Conservation (phyloP, 2,329 filamentous ascomycete species). For the Calonectria honghensis region DNA sequence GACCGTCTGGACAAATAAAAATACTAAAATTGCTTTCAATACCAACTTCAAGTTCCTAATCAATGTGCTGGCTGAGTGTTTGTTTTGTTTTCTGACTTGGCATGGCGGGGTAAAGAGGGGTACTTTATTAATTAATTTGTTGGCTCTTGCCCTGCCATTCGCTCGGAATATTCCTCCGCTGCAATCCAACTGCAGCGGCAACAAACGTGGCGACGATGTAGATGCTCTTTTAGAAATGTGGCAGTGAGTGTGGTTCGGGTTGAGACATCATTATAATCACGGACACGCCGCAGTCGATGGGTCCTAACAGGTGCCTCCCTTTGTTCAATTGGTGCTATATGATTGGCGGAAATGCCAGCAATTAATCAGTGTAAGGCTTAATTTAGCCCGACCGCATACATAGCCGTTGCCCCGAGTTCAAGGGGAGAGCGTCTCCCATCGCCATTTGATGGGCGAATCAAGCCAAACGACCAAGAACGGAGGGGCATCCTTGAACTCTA, state of each 20-base stretch:
- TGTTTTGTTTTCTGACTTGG: neutral
- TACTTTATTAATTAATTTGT: conserved; percentile 10
- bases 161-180: neutral
- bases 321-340: neutral
- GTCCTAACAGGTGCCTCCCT: neutral
- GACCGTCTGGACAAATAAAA: conserved; percentile 75
- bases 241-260: neutral
- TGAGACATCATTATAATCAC: neutral
- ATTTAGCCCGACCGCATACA: neutral
- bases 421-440: neutral
- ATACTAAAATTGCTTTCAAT: conserved; percentile 68
- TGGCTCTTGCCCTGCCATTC: neutral
- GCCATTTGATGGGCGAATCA: neutral
- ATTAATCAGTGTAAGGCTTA: neutral
- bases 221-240: neutral
- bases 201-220: neutral
- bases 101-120: conserved; percentile 33
- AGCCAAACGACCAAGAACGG: neutral
- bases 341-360: neutral
- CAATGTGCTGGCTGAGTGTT: neutral
- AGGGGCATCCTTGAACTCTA: neutral
- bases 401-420: neutral
- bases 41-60: conserved; percentile 32
- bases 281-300: neutral
- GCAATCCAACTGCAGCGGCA: neutral